phyloP scores from a whole-genome alignment of 2,329 filamentous ascomycete species.

The Botryotinia globosa region DNA sequence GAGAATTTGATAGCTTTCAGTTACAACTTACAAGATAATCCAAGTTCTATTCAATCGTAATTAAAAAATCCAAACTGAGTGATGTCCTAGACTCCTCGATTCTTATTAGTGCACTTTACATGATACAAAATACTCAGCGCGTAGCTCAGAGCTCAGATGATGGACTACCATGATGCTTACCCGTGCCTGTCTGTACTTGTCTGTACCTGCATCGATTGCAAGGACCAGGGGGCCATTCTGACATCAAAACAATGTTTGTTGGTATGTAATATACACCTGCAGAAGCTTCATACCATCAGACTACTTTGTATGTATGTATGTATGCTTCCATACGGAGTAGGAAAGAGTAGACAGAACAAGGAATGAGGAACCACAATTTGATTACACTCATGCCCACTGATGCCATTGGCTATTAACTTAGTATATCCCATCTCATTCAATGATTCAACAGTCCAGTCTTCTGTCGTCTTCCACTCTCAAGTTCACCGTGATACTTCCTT shows the following conservation, averaged over 20 bases:
- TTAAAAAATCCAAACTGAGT: too few species aligned
- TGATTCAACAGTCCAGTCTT: too few species aligned
- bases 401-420: conserved; percentile 12
- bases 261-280: conserved; percentile 1
- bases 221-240: conserved; percentile 1
- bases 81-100: background rate
- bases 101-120: background rate
- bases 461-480: conserved; percentile 4
- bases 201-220: conserved; percentile 15
- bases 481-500: background rate
- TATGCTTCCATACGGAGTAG: conserved; percentile 13
- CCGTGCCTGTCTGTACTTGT: background rate
- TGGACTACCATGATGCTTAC: background rate
- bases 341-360: conserved; percentile 7
- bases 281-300: too few species aligned
- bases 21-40: background rate
- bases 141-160: background rate
- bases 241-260: conserved; percentile 8
- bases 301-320: too few species aligned
- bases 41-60: background rate
- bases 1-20: background rate
- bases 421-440: too few species aligned
- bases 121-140: background rate
- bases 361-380: conserved; percentile 2
- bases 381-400: background rate